phyloP scores from a whole-genome alignment of 768 basidiomycete species.

The Leccinum disarticulatum region DNA sequence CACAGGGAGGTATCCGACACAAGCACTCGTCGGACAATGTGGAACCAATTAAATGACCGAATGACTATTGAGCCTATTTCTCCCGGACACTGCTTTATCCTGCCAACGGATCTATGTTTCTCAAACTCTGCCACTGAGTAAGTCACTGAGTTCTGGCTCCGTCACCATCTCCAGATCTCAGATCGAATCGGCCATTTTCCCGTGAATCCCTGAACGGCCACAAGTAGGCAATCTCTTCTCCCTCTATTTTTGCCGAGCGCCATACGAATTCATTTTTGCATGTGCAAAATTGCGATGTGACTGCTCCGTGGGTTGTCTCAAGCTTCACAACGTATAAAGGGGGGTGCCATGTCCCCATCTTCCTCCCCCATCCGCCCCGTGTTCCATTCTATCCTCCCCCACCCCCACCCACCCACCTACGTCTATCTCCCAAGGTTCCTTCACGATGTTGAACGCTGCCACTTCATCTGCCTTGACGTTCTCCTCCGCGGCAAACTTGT shows the following conservation, averaged over 20 bases:
- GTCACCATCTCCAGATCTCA: slow-evolving; percentile 34
- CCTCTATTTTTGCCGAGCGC: slow-evolving; percentile 34
- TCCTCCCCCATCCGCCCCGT: slow-evolving; percentile 16
- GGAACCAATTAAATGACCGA: slow-evolving; percentile 2
- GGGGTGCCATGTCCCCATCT: slow-evolving; percentile 12
- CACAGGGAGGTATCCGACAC: not conserved
- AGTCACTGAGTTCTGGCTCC: slow-evolving; percentile 18
- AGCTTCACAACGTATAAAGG: slow-evolving; percentile 33
- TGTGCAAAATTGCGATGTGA: slow-evolving; percentile 22
- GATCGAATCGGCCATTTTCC: slow-evolving; percentile 30
- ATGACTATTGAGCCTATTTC: slow-evolving; percentile 19
- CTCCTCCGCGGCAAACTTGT: slow-evolving; percentile 34
- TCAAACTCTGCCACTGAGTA: slow-evolving; percentile 22
- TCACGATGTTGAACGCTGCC: slow-evolving; percentile 31
- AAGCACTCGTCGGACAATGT: slow-evolving; percentile 11
- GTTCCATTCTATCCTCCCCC: slow-evolving; percentile 6
- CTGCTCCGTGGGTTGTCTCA: slow-evolving; percentile 26
- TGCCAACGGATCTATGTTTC: slow-evolving; percentile 33
- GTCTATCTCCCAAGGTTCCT: not conserved
- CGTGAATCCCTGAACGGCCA: slow-evolving; percentile 35
- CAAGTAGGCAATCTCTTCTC: slow-evolving; percentile 32
- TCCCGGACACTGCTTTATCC: slow-evolving; percentile 22
- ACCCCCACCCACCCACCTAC: not conserved
- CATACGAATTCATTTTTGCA: slow-evolving; percentile 29
- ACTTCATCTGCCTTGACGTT: slow-evolving; percentile 32